A percentile compares a stretch with the other conserved stretches of the same genome.
Conservation (phyloP, 2,329 filamentous ascomycete species). For the Trichoderma lentiforme region DNA sequence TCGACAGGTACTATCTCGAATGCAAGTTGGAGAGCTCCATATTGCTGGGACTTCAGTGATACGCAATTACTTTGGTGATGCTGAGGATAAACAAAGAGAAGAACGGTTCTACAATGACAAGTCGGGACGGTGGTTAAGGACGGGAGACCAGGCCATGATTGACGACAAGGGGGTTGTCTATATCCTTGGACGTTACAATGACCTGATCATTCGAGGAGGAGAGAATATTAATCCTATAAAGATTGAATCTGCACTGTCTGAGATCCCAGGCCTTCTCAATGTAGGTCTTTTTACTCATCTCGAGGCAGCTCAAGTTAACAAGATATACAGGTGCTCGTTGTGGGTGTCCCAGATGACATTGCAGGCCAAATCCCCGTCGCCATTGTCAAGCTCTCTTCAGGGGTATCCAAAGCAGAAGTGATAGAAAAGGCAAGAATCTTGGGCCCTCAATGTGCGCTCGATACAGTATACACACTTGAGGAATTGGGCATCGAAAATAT, state of each 20-base stretch:
- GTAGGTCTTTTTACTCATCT: constrained; percentile 16
- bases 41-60: constrained; percentile 37
- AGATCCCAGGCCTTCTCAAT: constrained; percentile 32
- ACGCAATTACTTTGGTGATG: constrained; percentile 31
- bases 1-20: constrained; percentile 28
- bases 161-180: constrained; percentile 37
- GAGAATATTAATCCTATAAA: constrained; percentile 41
- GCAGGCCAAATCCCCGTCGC: constrained; percentile 49
- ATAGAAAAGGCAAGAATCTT: constrained; percentile 30
- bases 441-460: constrained; percentile 39
- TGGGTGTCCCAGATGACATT: constrained; percentile 42
- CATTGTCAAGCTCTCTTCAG: constrained; percentile 35
- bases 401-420: constrained; percentile 31
- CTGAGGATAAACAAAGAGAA: constrained; percentile 19
- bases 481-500: constrained; percentile 39
- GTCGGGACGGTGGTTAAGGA: constrained; percentile 35
- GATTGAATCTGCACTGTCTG: constrained; percentile 36
- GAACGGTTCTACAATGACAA: constrained; percentile 36
- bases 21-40: constrained; percentile 40
- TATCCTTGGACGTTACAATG: constrained; percentile 43
- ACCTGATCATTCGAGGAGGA: constrained; percentile 45
- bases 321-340: constrained; percentile 35
- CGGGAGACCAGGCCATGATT: constrained; percentile 42
- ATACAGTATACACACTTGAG: constrained; percentile 39
- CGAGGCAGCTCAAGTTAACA: not conserved